Evolutionary conservation across 768 basidiomycete species (phyloP).

Genomic region (Suillus alpinus): DNA sequence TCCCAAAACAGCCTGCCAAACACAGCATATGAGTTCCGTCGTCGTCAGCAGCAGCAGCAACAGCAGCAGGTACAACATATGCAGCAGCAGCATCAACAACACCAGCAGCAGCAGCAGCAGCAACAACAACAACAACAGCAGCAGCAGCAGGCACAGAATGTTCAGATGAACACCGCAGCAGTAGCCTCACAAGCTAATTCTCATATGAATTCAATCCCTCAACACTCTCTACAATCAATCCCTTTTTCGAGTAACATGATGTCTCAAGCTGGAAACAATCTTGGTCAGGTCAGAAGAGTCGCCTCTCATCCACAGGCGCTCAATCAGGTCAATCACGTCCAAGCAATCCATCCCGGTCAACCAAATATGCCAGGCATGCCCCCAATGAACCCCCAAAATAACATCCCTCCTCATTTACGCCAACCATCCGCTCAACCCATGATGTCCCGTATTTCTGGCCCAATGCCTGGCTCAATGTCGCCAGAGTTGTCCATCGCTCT

Average conservation of each 20-base stretch:
- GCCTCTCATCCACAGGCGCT: conserved; percentile 53
- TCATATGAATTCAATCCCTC: conserved; percentile 29
- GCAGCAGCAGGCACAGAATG: conserved; percentile 37
- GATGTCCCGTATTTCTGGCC: conserved; percentile 30
- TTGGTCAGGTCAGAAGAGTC: conserved; percentile 47
- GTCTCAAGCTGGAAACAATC: conserved; percentile 36
- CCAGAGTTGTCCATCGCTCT: conserved; percentile 36
- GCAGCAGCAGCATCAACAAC: conserved; percentile 32
- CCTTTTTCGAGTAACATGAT: conserved; percentile 42
- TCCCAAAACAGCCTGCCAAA: conserved; percentile 22
- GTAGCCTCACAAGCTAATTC: conserved; percentile 22
- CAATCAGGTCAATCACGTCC: conserved; percentile 36
- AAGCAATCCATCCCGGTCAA: conserved; percentile 34
- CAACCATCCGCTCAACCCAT: conserved; percentile 35
- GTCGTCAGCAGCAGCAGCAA: conserved; percentile 23
- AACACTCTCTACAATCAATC: conserved; percentile 40
- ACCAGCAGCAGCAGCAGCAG: conserved; percentile 26
- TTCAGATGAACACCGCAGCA: conserved; percentile 32
- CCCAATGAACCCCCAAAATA: conserved; percentile 43
- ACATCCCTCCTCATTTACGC: conserved; percentile 37
- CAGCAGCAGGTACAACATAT: conserved; percentile 29
- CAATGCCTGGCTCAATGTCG: conserved; percentile 37
- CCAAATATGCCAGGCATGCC: conserved; percentile 35
- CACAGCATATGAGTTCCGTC: conserved; percentile 3
- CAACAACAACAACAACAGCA: conserved; percentile 35